Percentiles rank a stretch among this genome's conserved stretches.
phyloP scores from a whole-genome alignment of 805 yeast genomes.

The Isabelozyma rhagii region DNA sequence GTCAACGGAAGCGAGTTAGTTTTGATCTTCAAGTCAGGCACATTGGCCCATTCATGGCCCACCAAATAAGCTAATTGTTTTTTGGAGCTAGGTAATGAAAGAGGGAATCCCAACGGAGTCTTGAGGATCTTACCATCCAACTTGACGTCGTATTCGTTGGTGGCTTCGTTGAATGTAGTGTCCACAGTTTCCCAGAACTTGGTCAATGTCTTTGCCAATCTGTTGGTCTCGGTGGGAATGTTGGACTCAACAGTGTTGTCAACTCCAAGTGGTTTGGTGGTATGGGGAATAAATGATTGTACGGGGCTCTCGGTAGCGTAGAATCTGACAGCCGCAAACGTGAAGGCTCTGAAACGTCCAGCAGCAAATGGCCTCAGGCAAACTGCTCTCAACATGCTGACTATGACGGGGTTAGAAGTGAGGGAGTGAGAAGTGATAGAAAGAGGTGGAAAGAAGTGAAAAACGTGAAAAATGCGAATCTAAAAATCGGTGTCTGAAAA shows the following conservation, averaged over 20 bases:
- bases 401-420: not conserved
- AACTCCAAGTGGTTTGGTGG: constrained; percentile 14
- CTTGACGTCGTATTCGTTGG: constrained; percentile 47
- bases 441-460: no score
- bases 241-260: constrained; percentile 49
- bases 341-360: not conserved
- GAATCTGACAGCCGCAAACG: not conserved
- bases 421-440: not conserved
- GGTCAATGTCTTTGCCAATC: constrained; percentile 62
- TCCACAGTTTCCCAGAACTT: constrained; percentile 82
- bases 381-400: not conserved
- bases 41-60: constrained; percentile 82
- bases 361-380: not conserved
- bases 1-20: constrained; percentile 84
- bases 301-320: constrained; percentile 15
- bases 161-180: constrained; percentile 26
- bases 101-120: constrained; percentile 77
- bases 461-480: no score
- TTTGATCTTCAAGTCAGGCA: constrained; percentile 64
- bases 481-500: no score
- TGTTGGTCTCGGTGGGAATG: constrained; percentile 58
- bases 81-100: constrained; percentile 61
- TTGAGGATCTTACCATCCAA: constrained; percentile 74
- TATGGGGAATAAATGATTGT: constrained; percentile 8
- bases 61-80: constrained; percentile 67